These are phyloP conservation scores for Calocybe gambosa DNA, from an alignment of 1,284 basidiomycete genomes.

Conservation along the genomic window DNA sequence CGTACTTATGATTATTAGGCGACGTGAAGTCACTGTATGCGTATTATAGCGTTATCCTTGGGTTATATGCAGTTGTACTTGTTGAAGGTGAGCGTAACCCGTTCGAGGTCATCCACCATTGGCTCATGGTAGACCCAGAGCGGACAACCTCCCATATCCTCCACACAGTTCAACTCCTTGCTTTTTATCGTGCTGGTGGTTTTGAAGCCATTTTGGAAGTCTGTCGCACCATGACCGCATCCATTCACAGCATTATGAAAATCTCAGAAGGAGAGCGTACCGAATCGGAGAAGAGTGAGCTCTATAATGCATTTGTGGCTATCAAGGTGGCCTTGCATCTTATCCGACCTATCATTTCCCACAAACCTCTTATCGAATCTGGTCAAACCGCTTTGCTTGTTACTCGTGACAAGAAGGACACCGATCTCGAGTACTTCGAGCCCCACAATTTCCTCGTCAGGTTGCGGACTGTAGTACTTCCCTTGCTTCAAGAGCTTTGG, in stretches of 20 bases:
- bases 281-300: conserved; percentile 52
- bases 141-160: conserved; percentile 69
- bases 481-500: conserved; percentile 73
- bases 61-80: conserved; percentile 66
- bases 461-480: conserved; percentile 68
- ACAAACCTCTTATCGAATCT: conserved; percentile 80
- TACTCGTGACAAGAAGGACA: conserved; percentile 74
- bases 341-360: conserved; percentile 71
- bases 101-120: conserved; percentile 10
- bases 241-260: conserved; percentile 48
- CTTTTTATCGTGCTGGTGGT: conserved; percentile 72
- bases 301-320: conserved; percentile 73
- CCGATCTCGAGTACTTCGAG: conserved; percentile 75
- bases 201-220: conserved; percentile 63
- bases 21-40: conserved; percentile 51
- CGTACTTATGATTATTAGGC: conserved; percentile 27
- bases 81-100: conserved; percentile 66
- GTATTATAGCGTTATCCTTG: conserved; percentile 76
- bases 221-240: conserved; percentile 50
- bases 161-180: conserved; percentile 76
- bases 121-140: conserved; percentile 38
- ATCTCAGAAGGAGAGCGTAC: conserved; percentile 50
- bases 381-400: conserved; percentile 72
- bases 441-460: conserved; percentile 82
- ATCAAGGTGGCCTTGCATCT: conserved; percentile 80